Evolutionary conservation across 345 rosid species (phyloP).

Genomic region (Mercurialis annua): DNA sequence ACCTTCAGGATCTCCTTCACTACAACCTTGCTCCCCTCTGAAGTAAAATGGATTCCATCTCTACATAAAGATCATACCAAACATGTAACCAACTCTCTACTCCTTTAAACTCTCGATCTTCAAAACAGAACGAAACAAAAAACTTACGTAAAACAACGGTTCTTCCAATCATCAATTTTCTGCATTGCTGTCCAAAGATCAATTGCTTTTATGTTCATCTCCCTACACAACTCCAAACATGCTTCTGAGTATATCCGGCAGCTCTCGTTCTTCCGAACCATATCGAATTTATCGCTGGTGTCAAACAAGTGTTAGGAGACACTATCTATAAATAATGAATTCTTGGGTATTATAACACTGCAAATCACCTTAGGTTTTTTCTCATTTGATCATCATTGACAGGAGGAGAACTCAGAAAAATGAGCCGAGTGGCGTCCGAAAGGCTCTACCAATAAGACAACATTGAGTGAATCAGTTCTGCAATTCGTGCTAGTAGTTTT

Average conservation of each 20-base stretch:
- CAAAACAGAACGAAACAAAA: background rate
- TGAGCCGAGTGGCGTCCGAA: conserved; percentile 20
- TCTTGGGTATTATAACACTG: background rate
- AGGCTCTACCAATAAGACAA: conserved; percentile 18
- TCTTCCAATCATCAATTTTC: conserved; percentile 13
- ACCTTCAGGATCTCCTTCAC: conserved; percentile 54
- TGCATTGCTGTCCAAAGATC: conserved; percentile 27
- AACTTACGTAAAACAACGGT: conserved; percentile 23
- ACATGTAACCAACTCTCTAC: background rate
- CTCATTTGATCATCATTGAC: conserved; percentile 19
- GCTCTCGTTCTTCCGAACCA: conserved; percentile 22
- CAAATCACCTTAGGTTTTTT: background rate
- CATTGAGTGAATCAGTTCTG: background rate
- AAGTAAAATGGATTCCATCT: conserved; percentile 72
- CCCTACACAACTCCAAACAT: conserved; percentile 18
- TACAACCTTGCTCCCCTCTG: conserved; percentile 59
- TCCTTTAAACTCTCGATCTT: background rate
- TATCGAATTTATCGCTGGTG: background rate
- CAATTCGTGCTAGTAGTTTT: background rate
- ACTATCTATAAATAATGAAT: background rate
- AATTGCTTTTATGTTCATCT: conserved; percentile 17
- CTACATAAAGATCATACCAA: conserved; percentile 25
- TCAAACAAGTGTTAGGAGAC: background rate
- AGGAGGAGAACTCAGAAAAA: conserved; percentile 25
- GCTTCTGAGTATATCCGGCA: conserved; percentile 25